These are phyloP conservation scores for Penicillium sp. DNA, from an alignment of 2,329 filamentous ascomycete genomes.

Conservation along the genomic window DNA sequence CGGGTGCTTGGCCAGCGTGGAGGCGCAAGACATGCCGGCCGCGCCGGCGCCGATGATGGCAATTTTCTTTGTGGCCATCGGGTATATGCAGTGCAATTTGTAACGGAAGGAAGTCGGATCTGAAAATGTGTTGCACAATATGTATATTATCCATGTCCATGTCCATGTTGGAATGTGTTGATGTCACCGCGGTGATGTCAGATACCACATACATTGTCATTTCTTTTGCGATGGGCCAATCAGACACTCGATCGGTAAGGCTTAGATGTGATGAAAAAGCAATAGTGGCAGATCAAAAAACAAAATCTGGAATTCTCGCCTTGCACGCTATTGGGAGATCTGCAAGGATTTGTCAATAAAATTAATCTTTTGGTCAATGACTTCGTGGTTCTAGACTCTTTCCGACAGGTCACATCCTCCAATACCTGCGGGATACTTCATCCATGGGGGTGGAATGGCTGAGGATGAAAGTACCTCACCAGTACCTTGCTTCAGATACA, in stretches of 20 bases:
- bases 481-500: too few relatives aligned
- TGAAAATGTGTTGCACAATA: too few relatives aligned
- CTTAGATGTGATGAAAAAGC: neutral
- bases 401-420: neutral
- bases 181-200: constrained; percentile 3
- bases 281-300: neutral
- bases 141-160: neutral
- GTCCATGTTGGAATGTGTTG: neutral
- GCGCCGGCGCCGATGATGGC: constrained; percentile 65
- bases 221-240: neutral
- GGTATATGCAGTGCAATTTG: neutral
- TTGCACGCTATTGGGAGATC: neutral
- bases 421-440: too few relatives aligned
- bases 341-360: neutral
- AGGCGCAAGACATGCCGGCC: constrained; percentile 67
- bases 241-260: neutral
- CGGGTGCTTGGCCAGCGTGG: constrained; percentile 66
- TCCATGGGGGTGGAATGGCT: neutral
- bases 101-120: neutral
- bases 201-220: neutral
- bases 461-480: too few relatives aligned
- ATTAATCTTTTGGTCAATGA: too few relatives aligned
- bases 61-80: constrained; percentile 48
- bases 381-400: neutral
- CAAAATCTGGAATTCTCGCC: neutral